Conservation (phyloP, 805 yeast species). For the Naumovozyma dairenensis region DNA sequence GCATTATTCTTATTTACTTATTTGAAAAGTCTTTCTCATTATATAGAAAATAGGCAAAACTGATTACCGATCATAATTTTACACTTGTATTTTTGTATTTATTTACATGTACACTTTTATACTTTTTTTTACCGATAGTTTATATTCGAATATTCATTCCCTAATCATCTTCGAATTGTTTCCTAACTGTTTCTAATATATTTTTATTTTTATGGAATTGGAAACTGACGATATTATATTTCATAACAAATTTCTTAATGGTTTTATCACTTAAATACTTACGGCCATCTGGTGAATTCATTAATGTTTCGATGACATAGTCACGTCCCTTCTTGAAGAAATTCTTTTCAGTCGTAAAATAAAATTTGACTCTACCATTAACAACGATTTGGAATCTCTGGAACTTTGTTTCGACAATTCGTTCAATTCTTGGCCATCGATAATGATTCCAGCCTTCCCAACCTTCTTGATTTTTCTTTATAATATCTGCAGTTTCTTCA, state of each 20-base stretch:
- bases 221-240: conserved; percentile 40
- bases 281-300: conserved; percentile 29
- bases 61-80: too few relatives aligned
- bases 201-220: conserved; percentile 14
- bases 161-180: background rate
- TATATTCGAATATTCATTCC: background rate
- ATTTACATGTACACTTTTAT: background rate
- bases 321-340: conserved; percentile 30
- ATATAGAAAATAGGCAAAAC: too few relatives aligned
- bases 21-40: conserved; percentile 37
- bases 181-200: background rate
- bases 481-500: conserved; percentile 70
- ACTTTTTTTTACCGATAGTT: background rate
- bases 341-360: conserved; percentile 30
- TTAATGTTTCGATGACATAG: conserved; percentile 31
- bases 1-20: conserved; percentile 44
- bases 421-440: conserved; percentile 54
- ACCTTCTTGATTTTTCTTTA: conserved; percentile 18
- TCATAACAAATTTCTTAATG: conserved; percentile 47
- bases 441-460: conserved; percentile 24
- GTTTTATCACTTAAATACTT: conserved; percentile 34
- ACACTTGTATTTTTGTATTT: too few relatives aligned
- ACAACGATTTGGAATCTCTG: conserved; percentile 50
- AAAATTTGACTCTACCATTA: conserved; percentile 60
- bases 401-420: conserved; percentile 29